Conservation (phyloP, 1,139 yeast genomes). For the Pichia sp. region DNA sequence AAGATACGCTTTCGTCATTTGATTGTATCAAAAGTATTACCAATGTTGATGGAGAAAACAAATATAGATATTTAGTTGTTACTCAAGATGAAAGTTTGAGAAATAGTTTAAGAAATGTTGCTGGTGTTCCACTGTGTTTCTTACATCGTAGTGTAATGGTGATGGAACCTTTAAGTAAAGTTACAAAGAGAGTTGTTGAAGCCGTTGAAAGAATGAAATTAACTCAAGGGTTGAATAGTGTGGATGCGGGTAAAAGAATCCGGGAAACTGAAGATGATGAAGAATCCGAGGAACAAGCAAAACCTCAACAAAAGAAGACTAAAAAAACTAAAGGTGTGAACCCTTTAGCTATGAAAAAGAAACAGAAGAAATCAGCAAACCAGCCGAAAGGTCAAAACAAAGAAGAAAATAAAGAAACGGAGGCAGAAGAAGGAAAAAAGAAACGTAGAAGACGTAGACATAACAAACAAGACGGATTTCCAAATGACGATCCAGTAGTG, state of each 20-base stretch:
- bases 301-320: conserved; percentile 59
- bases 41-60: conserved; percentile 66
- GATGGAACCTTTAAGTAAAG: conserved; percentile 85
- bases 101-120: conserved; percentile 59
- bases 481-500: neutral
- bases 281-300: conserved; percentile 21
- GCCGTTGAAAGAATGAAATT: conserved; percentile 60
- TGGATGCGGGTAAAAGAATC: conserved; percentile 34
- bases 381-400: conserved; percentile 79
- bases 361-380: conserved; percentile 78
- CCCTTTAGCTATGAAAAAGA: conserved; percentile 39
- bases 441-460: conserved; percentile 40
- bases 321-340: conserved; percentile 37
- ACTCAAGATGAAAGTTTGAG: conserved; percentile 72
- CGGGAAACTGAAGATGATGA: conserved; percentile 20
- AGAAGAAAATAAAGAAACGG: conserved; percentile 38
- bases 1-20: conserved; percentile 58
- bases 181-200: conserved; percentile 52
- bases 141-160: conserved; percentile 91
- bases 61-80: conserved; percentile 86
- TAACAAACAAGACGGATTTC: conserved; percentile 20
- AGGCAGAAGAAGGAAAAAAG: conserved; percentile 36
- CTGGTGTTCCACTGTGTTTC: conserved; percentile 86
- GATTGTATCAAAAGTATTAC: conserved; percentile 76
- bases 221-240: conserved; percentile 64